Percentiles rank a stretch among this genome's conserved stretches.
phyloP scores from a whole-genome alignment of 768 basidiomycete genomes.

The Imleria badia region DNA sequence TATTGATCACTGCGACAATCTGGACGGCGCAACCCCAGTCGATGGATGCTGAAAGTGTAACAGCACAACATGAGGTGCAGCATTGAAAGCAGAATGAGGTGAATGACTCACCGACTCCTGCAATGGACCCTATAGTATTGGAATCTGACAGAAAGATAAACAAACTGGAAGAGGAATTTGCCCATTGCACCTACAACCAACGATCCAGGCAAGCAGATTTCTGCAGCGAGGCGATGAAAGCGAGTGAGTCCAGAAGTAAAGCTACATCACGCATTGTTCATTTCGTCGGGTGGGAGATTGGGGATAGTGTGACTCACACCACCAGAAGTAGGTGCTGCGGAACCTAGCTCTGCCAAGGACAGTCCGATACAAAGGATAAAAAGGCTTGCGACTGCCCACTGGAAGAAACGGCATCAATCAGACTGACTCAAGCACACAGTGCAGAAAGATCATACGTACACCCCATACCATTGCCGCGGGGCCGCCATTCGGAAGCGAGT shows the following conservation, averaged over 20 bases:
- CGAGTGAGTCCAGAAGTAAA: slow-evolving; percentile 70
- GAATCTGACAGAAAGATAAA: slow-evolving; percentile 32
- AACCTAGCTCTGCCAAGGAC: slow-evolving; percentile 41
- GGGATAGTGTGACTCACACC: slow-evolving; percentile 26
- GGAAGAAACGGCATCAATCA: neutral
- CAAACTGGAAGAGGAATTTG: neutral
- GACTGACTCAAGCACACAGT: neutral
- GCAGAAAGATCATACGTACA: slow-evolving; percentile 24
- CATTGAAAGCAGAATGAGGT: neutral
- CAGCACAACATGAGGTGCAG: neutral
- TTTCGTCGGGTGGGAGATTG: neutral
- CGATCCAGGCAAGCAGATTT: slow-evolving; percentile 64
- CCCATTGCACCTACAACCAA: slow-evolving; percentile 53
- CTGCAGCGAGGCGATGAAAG: slow-evolving; percentile 55
- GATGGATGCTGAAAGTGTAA: slow-evolving; percentile 45
- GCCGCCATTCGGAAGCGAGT: slow-evolving; percentile 52
- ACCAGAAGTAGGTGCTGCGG: slow-evolving; percentile 42
- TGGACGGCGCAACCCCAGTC: slow-evolving; percentile 68
- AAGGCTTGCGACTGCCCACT: slow-evolving; percentile 39
- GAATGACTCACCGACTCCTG: slow-evolving; percentile 32
- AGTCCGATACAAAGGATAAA: slow-evolving; percentile 42
- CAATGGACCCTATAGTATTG: slow-evolving; percentile 55
- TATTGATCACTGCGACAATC: slow-evolving; percentile 61
- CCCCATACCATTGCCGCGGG: slow-evolving; percentile 47
- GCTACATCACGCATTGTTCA: slow-evolving; percentile 26